Evolutionary conservation across 2,329 filamentous ascomycete genomes (phyloP), one percentile per base, ranked within the genome.

Genomic region (Cordyceps cicadae): DNA sequence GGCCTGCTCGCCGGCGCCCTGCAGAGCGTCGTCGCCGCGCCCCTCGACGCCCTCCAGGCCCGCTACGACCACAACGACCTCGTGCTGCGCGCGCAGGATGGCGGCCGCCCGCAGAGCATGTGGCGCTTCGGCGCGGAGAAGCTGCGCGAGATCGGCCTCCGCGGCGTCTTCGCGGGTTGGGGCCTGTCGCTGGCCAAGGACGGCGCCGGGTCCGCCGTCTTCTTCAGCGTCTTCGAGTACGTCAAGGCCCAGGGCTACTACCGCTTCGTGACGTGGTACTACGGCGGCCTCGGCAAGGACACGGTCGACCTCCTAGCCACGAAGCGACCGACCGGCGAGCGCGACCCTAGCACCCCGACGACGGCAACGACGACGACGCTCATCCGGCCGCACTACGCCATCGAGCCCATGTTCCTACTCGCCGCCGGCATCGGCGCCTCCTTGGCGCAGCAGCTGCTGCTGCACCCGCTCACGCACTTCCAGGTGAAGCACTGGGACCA

Each of bases 141-240:
- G 72, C 79, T 90, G 39, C 78, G 79, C n/a, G 87, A 88, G 60
- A 91, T 92, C 62, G 88, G 89, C 0, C 68, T 83, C 5, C 81
- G 87, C 7, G 89, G 88, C 24, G 82, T 91, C 37, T 91, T 90
- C 67, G 87, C 88, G 1, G 88, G 88, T 46, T 92, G 85, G 82
- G 79, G 82, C 0, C 72, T 92, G 2, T 87, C 83, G 0, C 80
- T 91, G 46, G 67, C 85, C 49, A 90, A 90, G 67, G 88, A 91
- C 67, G 83, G 84, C 32, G 71, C 89, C 6, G 88, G 88, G 14
- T 84, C 82, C 58, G 88, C 85, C 41, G 72, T 89, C 19, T 90
- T 90, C 78, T 92, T 92, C 72, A 83, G 82, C 66, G 83, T 82
- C 0, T 92, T 92, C 64, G 89, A 92, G 73, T 89, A 85, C 53